These are phyloP conservation scores for Thalassiosira profunda DNA, from an alignment of 108 stramenopile species.

Conservation along the genomic window DNA sequence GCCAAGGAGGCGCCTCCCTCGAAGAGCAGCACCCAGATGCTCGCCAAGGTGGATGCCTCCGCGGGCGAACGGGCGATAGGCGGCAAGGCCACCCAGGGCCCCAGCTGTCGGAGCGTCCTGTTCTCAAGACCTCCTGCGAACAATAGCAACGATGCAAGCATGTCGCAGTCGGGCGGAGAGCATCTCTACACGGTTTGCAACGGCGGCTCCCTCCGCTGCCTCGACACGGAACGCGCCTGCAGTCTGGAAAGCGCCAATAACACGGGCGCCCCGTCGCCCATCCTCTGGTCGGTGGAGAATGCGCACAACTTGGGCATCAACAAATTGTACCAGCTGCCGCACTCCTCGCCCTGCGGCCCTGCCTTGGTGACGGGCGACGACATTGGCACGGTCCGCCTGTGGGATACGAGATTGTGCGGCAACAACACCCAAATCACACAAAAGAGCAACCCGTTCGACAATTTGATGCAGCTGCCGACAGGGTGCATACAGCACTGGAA, in stretches of 20 bases:
- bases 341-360: constrained; percentile 32
- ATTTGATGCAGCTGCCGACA: constrained; percentile 45
- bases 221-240: constrained; percentile 70
- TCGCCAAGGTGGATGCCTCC: too few relatives aligned
- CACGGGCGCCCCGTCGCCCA: constrained; percentile 20
- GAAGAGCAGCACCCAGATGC: too few relatives aligned
- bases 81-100: constrained; percentile 43
- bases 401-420: constrained; percentile 72
- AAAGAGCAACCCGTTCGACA: constrained; percentile 42
- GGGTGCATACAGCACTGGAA: constrained; percentile 77
- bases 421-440: too few relatives aligned
- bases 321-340: constrained; percentile 62
- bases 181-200: constrained; percentile 74
- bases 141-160: not conserved
- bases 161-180: constrained; percentile 33
- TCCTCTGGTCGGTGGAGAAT: constrained; percentile 66
- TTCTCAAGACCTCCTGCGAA: constrained; percentile 47
- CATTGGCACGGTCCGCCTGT: constrained; percentile 75
- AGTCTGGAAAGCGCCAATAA: constrained; percentile 29
- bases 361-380: constrained; percentile 90
- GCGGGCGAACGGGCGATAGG: too few relatives aligned
- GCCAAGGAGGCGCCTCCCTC: too few relatives aligned
- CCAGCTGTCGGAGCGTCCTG: constrained; percentile 62
- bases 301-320: constrained; percentile 64
- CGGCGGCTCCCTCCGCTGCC: constrained; percentile 61